These are phyloP conservation scores for Chondrostereum purpureum DNA, from an alignment of 1,284 basidiomycete genomes.

Conservation along the genomic window DNA sequence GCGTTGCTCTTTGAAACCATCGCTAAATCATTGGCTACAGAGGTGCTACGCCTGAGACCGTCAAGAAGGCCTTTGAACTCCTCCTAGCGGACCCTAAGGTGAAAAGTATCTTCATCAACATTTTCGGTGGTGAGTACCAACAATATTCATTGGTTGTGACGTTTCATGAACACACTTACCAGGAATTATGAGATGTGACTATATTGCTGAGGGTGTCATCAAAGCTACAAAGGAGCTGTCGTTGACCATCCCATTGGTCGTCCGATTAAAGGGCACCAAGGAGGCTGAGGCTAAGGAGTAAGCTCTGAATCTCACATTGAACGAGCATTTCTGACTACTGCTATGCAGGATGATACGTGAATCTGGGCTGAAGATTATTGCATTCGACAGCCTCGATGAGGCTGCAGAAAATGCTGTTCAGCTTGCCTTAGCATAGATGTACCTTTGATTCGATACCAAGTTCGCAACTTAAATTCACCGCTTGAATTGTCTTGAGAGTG, in stretches of 20 bases:
- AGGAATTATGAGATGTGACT: conserved; percentile 98
- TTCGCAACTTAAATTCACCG: no score
- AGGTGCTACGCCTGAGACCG: conserved; percentile 95
- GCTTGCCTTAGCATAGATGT: conserved; percentile 36
- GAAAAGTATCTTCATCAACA: conserved; percentile 99
- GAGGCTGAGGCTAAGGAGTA: conserved; percentile 93
- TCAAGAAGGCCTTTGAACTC: conserved; percentile 99
- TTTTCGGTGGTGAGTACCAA: conserved; percentile 64
- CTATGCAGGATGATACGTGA: conserved; percentile 77
- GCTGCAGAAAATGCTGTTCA: conserved; percentile 83
- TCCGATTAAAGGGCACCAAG: conserved; percentile 95
- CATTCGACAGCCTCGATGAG: conserved; percentile 82
- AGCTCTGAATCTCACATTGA: conserved; percentile 22
- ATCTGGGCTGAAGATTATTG: conserved; percentile 88
- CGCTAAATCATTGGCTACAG: no score
- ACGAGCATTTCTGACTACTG: neutral
- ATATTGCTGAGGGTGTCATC: conserved; percentile 97
- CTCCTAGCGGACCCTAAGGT: conserved; percentile 87
- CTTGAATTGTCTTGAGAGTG: conserved; percentile 13
- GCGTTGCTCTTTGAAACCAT: no score
- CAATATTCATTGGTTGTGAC: conserved; percentile 1
- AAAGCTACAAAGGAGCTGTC: conserved; percentile 91
- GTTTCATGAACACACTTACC: conserved; percentile 13
- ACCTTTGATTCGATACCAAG: neutral
- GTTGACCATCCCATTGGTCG: conserved; percentile 84